Evolutionary conservation across 768 basidiomycete species (phyloP).

Genomic region (Rhizopogon sp.): DNA sequence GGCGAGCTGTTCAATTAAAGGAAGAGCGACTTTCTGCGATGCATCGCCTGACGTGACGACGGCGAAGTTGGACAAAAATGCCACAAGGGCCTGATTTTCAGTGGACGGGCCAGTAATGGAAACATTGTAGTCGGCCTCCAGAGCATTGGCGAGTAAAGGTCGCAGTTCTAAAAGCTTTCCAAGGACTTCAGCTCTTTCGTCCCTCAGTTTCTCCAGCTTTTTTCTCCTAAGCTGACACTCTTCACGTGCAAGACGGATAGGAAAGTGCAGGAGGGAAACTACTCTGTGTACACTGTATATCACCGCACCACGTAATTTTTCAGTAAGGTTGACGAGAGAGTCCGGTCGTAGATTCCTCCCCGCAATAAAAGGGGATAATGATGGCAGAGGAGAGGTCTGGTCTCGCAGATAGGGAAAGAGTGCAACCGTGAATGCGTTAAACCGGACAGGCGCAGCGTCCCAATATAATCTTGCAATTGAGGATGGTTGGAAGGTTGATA

Average conservation of each 20-base stretch:
- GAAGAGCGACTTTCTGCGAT: conserved; percentile 6
- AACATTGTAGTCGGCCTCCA: conserved; percentile 13
- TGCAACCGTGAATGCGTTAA: conserved; percentile 46
- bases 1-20: conserved; percentile 14
- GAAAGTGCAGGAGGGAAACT: conserved; percentile 30
- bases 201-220: conserved; percentile 56
- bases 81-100: conserved; percentile 2
- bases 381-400: conserved; percentile 20
- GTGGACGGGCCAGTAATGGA: background rate
- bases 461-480: conserved; percentile 47
- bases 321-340: conserved; percentile 7
- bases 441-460: conserved; percentile 39
- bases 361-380: conserved; percentile 7
- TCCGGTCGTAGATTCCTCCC: conserved; percentile 1
- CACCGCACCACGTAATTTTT: conserved; percentile 6
- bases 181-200: conserved; percentile 63
- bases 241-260: conserved; percentile 57
- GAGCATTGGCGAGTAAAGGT: conserved; percentile 32
- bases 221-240: conserved; percentile 62
- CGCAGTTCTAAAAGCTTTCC: conserved; percentile 59
- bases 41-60: conserved; percentile 2
- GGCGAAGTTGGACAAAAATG: conserved; percentile 19
- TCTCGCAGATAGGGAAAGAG: conserved; percentile 62
- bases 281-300: conserved; percentile 10
- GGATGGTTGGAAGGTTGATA: conserved; percentile 41